Conservation (phyloP, 2,329 filamentous ascomycete species). For the Diplocarpon rosae region DNA sequence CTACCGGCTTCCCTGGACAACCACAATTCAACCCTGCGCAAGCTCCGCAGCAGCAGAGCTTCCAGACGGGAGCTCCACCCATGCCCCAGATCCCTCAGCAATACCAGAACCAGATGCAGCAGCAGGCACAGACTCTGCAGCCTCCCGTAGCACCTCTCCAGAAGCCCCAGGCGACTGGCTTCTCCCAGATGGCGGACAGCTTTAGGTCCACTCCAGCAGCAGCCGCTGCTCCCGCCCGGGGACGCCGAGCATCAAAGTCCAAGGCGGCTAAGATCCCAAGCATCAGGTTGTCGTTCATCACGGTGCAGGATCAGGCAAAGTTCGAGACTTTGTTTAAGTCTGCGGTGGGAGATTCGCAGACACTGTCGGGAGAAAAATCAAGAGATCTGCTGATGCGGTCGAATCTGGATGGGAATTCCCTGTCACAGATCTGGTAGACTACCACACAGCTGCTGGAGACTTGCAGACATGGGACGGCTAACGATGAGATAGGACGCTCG, state of each 20-base stretch:
- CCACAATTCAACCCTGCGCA: constrained; percentile 32
- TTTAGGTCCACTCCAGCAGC: constrained; percentile 41
- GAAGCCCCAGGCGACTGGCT: constrained; percentile 56
- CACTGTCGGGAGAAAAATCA: constrained; percentile 86
- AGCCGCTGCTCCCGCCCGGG: constrained; percentile 29
- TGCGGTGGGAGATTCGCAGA: constrained; percentile 72
- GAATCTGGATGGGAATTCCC: constrained; percentile 71
- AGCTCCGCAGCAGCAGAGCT: constrained; percentile 35
- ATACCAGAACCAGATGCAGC: constrained; percentile 25
- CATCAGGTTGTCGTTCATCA: constrained; percentile 91
- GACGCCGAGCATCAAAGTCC: constrained; percentile 38
- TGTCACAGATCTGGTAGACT: constrained; percentile 86
- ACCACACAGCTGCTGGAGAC: not conserved
- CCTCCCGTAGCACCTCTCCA: constrained; percentile 47
- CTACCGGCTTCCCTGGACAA: constrained; percentile 47
- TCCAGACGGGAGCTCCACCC: constrained; percentile 26
- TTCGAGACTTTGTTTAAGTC: constrained; percentile 98
- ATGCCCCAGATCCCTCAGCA: constrained; percentile 27
- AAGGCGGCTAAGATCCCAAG: constrained; percentile 73
- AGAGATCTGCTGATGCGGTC: constrained; percentile 82
- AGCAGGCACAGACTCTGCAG: constrained; percentile 37
- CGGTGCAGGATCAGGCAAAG: constrained; percentile 85
- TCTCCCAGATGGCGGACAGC: constrained; percentile 55
- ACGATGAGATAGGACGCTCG: constrained; percentile 56
- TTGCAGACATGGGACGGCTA: constrained; percentile 13